Evolutionary conservation across 371 early-diverging fungal species (phyloP).

Genomic region (Mortierella sp.): DNA sequence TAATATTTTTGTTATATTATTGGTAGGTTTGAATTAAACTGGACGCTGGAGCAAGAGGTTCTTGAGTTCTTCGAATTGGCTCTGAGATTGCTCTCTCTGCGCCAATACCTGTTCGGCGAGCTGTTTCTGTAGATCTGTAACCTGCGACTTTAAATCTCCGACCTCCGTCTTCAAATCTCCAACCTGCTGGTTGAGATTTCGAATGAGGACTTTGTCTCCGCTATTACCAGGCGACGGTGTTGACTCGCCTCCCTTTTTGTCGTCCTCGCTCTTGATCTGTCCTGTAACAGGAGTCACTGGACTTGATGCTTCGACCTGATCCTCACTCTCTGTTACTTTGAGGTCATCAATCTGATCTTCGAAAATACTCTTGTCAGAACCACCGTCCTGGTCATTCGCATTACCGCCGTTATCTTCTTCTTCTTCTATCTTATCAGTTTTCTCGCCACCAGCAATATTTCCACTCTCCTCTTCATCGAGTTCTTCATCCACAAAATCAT

Average conservation of each 20-base stretch:
- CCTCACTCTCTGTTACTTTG: no score
- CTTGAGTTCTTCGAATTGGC: no score
- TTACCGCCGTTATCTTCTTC: not conserved
- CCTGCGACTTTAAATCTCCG: not conserved
- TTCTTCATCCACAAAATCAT: not conserved
- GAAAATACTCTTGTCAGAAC: not conserved
- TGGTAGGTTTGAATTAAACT: no score
- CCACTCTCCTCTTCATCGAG: no score
- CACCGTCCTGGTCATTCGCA: not conserved
- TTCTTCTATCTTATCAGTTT: not conserved
- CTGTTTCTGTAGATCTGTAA: constrained; percentile 5
- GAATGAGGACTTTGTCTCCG: not conserved
- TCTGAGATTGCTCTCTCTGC: constrained; percentile 4
- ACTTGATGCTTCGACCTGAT: no score
- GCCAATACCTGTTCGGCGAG: not conserved
- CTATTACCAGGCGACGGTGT: not conserved
- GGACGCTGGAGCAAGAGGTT: no score
- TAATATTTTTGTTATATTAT: no score
- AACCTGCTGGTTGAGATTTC: constrained; percentile 4
- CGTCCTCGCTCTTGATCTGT: no score
- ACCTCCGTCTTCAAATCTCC: not conserved
- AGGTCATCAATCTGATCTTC: no score
- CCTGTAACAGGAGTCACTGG: no score
- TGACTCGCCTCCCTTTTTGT: no score
- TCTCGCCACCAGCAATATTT: not conserved